Percentiles rank a stretch among this genome's conserved stretches.
Evolutionary conservation across 2,329 filamentous ascomycete genomes (phyloP).

Genomic region (Xylariaceae sp.): DNA sequence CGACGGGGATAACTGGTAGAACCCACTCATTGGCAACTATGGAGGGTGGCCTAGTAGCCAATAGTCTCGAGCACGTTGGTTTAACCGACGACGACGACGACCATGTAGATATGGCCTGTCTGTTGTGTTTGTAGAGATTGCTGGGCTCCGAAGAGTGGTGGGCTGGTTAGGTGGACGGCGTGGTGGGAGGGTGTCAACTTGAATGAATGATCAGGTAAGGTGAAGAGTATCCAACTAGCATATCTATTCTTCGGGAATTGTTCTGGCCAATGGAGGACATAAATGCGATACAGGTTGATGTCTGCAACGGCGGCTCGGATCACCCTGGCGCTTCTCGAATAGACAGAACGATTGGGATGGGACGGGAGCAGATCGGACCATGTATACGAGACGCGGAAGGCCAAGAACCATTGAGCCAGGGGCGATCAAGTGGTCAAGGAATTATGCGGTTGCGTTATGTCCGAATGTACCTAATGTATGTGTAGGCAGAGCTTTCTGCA

Average conservation of each 20-base stretch:
- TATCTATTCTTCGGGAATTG: conserved; percentile 19
- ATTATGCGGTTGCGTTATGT: conserved; percentile 18
- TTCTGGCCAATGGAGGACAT: conserved; percentile 20
- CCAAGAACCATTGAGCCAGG: conserved; percentile 13
- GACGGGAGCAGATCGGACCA: conserved; percentile 13
- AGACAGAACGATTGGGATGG: conserved; percentile 19
- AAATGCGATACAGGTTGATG: conserved; percentile 17
- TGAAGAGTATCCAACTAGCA: too few species aligned
- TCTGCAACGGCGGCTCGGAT: conserved; percentile 18
- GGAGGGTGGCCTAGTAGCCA: too few species aligned
- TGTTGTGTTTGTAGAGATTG: too few species aligned
- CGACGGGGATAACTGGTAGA: conserved; percentile 51
- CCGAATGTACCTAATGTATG: conserved; percentile 17
- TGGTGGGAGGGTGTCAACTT: too few species aligned
- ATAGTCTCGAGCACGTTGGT: too few species aligned
- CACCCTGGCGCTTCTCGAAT: conserved; percentile 21
- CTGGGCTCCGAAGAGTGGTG: too few species aligned
- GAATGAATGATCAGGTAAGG: too few species aligned
- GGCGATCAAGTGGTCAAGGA: conserved; percentile 20
- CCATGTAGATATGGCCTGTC: conserved; percentile 2
- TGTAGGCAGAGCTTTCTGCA: conserved; percentile 11
- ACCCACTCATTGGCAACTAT: conserved; percentile 44
- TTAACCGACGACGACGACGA: too few species aligned
- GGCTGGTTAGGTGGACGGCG: too few species aligned
- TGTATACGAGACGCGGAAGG: conserved; percentile 9